Conservation (phyloP, 2,329 filamentous ascomycete genomes). For the Sphaerulina populicola region DNA sequence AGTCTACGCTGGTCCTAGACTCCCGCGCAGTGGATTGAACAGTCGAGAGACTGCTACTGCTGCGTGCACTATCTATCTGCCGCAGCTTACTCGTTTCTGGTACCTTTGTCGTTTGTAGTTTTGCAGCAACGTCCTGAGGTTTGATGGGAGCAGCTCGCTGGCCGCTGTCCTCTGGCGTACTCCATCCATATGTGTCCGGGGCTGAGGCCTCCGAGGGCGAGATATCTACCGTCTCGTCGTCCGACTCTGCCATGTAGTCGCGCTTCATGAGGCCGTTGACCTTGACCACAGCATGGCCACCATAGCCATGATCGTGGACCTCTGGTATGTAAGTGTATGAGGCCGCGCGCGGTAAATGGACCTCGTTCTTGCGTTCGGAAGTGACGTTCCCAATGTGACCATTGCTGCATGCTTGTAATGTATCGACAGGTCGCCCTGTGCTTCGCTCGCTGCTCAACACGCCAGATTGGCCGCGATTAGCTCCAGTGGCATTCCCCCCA, state of each 20-base stretch:
- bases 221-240: conserved; percentile 28
- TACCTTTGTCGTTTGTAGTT: conserved; percentile 27
- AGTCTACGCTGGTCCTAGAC: conserved; percentile 22
- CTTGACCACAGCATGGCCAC: conserved; percentile 27
- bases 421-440: conserved; percentile 10
- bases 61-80: conserved; percentile 17
- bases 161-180: conserved; percentile 37
- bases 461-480: conserved; percentile 13
- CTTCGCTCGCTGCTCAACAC: conserved; percentile 2
- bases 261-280: conserved; percentile 35
- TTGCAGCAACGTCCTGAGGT: conserved; percentile 27
- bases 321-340: conserved; percentile 50
- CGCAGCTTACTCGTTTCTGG: conserved; percentile 17
- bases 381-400: conserved; percentile 11
- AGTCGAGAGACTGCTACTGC: conserved; percentile 19
- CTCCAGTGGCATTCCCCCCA: neutral
- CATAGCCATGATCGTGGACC: conserved; percentile 27
- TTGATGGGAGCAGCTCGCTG: conserved; percentile 22
- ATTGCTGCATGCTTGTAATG: conserved; percentile 11
- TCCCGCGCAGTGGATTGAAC: conserved; percentile 18
- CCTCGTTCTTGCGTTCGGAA: conserved; percentile 7
- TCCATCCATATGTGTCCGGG: conserved; percentile 39
- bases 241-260: conserved; percentile 11
- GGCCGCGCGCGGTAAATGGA: conserved; percentile 46
- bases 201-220: conserved; percentile 28